A percentile compares a stretch with the other conserved stretches of the same genome.
Conservation (phyloP, 1,284 basidiomycete species). For the Pseudozyma tsukubaensis region DNA sequence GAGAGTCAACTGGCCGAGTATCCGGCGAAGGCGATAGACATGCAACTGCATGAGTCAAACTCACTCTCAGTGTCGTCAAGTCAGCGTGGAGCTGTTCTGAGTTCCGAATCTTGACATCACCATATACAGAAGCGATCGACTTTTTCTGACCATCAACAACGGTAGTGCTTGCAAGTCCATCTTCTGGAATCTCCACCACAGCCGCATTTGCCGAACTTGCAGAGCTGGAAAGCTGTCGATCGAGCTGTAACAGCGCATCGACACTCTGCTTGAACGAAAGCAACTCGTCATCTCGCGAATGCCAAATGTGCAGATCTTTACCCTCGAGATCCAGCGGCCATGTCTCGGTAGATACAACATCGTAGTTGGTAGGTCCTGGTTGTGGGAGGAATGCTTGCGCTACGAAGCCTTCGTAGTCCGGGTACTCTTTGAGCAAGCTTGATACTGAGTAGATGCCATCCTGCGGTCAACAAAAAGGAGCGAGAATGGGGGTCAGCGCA, state of each 20-base stretch:
- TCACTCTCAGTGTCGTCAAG: slow-evolving; percentile 23
- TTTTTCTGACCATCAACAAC: slow-evolving; percentile 27
- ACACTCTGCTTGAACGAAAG: slow-evolving; percentile 45
- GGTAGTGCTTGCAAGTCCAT: slow-evolving; percentile 25
- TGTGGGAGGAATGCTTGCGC: slow-evolving; percentile 43
- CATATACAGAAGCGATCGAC: slow-evolving; percentile 18
- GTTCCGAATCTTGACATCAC: slow-evolving; percentile 15
- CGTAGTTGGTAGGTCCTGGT: slow-evolving; percentile 33
- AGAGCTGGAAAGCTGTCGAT: slow-evolving; percentile 4
- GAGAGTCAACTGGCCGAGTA: too few relatives aligned
- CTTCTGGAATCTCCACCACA: slow-evolving; percentile 23
- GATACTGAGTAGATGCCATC: slow-evolving; percentile 42
- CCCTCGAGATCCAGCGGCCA: slow-evolving; percentile 28
- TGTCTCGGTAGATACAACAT: slow-evolving; percentile 28
- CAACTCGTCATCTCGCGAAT: slow-evolving; percentile 41
- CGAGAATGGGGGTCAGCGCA: neutral
- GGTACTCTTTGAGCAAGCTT: slow-evolving; percentile 35
- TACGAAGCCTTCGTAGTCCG: slow-evolving; percentile 44
- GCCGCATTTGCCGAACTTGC: neutral
- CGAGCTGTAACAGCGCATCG: slow-evolving; percentile 26
- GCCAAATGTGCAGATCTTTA: slow-evolving; percentile 38
- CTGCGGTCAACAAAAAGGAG: slow-evolving; percentile 4
- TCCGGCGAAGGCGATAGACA: too few relatives aligned
- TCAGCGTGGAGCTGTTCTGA: slow-evolving; percentile 14
- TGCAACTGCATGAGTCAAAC: slow-evolving; percentile 1